Percentiles rank a stretch among this genome's conserved stretches.
Evolutionary conservation across 2,329 filamentous ascomycete species (phyloP).

Genomic region (Leptographium procerum): DNA sequence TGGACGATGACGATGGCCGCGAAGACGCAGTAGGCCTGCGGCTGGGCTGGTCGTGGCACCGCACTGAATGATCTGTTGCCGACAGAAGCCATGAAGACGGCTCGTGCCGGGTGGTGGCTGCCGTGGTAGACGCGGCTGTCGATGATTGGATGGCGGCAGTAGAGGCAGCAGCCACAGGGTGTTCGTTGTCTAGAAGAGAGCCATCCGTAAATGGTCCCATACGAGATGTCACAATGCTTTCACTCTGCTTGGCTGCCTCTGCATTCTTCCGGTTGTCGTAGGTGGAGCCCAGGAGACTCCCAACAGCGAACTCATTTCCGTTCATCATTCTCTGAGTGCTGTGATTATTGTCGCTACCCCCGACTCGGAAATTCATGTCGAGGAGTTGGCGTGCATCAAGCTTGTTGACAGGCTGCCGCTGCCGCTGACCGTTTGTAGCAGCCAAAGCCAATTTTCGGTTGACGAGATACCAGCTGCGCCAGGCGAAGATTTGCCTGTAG

Average conservation of each 20-base stretch:
- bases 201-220: neutral
- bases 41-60: constrained; percentile 4
- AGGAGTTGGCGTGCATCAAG: neutral
- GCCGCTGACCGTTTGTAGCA: neutral
- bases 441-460: constrained; percentile 45
- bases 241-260: constrained; percentile 12
- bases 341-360: constrained; percentile 16
- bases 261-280: constrained; percentile 36
- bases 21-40: neutral
- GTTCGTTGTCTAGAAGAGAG: neutral
- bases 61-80: constrained; percentile 17
- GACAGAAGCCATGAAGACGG: constrained; percentile 27
- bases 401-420: constrained; percentile 4
- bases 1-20: constrained; percentile 9
- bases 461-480: constrained; percentile 88
- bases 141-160: neutral
- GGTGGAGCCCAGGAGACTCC: constrained; percentile 38
- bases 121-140: neutral
- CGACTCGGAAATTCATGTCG: neutral
- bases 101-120: constrained; percentile 9
- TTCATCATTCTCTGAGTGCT: constrained; percentile 6
- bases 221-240: neutral
- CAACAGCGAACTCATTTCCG: constrained; percentile 34
- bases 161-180: neutral
- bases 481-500: constrained; percentile 59